Percentiles rank a stretch among this genome's conserved stretches.
phyloP scores from a whole-genome alignment of 805 yeast genomes.

The Myxozyma mucilagina region DNA sequence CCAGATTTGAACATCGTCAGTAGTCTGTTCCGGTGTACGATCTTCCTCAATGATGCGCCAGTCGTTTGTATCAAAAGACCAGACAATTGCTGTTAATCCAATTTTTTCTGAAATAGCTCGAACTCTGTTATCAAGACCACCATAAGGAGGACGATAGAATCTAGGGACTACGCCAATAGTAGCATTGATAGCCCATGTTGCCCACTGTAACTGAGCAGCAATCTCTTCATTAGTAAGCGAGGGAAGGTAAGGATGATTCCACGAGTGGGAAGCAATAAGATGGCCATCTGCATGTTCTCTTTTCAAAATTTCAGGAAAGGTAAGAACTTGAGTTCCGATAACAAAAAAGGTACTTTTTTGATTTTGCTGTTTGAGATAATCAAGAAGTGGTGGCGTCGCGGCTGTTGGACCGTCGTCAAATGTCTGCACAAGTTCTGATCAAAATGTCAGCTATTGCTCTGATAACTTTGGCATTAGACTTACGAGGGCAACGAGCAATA shows the following conservation, averaged over 20 bases:
- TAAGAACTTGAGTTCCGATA: slow-evolving; percentile 76
- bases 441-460: neutral
- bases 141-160: slow-evolving; percentile 96
- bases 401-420: slow-evolving; percentile 95
- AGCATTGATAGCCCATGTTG: slow-evolving; percentile 97
- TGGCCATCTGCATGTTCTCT: slow-evolving; percentile 64
- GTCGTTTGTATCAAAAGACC: slow-evolving; percentile 92
- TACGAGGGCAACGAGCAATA: neutral
- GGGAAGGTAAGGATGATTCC: slow-evolving; percentile 89
- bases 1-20: slow-evolving; percentile 60
- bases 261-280: slow-evolving; percentile 82
- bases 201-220: slow-evolving; percentile 90
- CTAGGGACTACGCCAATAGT: slow-evolving; percentile 83
- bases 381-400: slow-evolving; percentile 61
- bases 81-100: slow-evolving; percentile 82
- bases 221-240: slow-evolving; percentile 73
- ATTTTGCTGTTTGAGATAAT: slow-evolving; percentile 46
- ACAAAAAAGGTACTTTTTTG: slow-evolving; percentile 76
- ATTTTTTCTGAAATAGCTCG: slow-evolving; percentile 76
- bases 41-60: slow-evolving; percentile 69
- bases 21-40: slow-evolving; percentile 55
- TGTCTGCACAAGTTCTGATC: slow-evolving; percentile 64
- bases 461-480: neutral
- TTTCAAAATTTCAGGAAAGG: slow-evolving; percentile 70
- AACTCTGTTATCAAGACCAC: slow-evolving; percentile 87